These are phyloP conservation scores for Hylodesmum podocarpum DNA, from an alignment of 306 rosid species.

Conservation along the genomic window DNA sequence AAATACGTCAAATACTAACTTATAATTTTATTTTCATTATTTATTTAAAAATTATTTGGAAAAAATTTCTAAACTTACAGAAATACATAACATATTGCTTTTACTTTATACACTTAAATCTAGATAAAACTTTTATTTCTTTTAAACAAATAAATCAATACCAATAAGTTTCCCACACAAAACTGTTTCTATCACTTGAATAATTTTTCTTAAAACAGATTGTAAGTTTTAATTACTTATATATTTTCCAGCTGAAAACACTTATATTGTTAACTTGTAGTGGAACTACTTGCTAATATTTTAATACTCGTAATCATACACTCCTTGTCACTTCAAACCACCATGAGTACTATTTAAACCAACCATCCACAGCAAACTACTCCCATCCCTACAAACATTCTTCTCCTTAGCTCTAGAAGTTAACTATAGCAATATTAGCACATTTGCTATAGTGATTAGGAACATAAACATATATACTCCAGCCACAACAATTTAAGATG, in stretches of 20 bases:
- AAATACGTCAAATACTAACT: background rate
- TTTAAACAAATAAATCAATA: too few species aligned
- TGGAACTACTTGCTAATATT: background rate
- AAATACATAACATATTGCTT: too few species aligned
- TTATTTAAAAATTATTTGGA: background rate
- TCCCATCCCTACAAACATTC: constrained; percentile 13
- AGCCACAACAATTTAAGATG: constrained; percentile 31
- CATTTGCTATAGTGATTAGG: background rate
- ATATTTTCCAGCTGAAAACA: too few species aligned
- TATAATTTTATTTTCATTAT: background rate
- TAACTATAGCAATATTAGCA: background rate
- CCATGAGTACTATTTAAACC: constrained; percentile 28
- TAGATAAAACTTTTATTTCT: too few species aligned
- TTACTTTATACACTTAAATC: too few species aligned
- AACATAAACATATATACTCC: background rate
- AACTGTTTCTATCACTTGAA: background rate
- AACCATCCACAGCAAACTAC: background rate
- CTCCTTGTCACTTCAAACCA: background rate
- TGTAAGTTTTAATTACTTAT: background rate
- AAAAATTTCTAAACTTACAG: background rate
- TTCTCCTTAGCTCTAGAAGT: background rate
- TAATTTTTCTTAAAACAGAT: background rate
- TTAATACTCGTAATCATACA: background rate
- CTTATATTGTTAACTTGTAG: too few species aligned
- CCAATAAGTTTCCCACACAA: too few species aligned